Conservation (phyloP, 371 early-diverging fungal species). For the Blyttiomyces sp. region DNA sequence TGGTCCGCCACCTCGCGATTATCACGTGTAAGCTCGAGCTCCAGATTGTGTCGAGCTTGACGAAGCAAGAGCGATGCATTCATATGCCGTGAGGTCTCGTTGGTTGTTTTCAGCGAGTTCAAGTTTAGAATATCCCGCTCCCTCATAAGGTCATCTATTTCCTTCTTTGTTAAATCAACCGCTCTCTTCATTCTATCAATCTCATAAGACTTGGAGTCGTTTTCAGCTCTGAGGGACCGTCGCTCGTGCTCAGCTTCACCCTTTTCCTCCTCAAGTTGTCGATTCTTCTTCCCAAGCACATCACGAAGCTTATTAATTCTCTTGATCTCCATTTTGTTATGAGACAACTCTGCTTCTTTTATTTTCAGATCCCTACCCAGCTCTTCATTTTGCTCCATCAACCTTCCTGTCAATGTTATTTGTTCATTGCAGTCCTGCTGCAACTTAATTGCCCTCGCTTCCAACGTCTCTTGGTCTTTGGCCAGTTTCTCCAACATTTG, state of each 20-base stretch:
- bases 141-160: conserved; percentile 44
- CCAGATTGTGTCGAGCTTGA: conserved; percentile 47
- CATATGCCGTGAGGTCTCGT: conserved; percentile 29
- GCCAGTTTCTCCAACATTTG: conserved; percentile 45
- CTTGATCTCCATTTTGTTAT: conserved; percentile 41
- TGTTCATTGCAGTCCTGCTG: conserved; percentile 52
- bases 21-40: conserved; percentile 43
- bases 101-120: conserved; percentile 34
- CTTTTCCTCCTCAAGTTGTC: conserved; percentile 43
- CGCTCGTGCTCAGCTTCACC: conserved; percentile 47
- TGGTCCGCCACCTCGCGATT: conserved; percentile 29
- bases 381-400: conserved; percentile 42
- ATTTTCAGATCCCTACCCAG: conserved; percentile 29
- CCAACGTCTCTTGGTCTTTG: conserved; percentile 45
- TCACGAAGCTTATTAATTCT: conserved; percentile 45
- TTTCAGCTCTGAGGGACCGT: conserved; percentile 31
- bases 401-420: conserved; percentile 33
- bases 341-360: conserved; percentile 35
- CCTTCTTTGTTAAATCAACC: conserved; percentile 38
- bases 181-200: conserved; percentile 33
- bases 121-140: conserved; percentile 44
- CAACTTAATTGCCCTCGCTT: conserved; percentile 39
- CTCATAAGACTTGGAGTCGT: conserved; percentile 29
- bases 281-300: conserved; percentile 43
- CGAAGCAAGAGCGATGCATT: conserved; percentile 32